Percentiles rank a stretch among this genome's conserved stretches.
Evolutionary conservation across 2,329 filamentous ascomycete genomes (phyloP).

Genomic region (Myriangium duriaei): DNA sequence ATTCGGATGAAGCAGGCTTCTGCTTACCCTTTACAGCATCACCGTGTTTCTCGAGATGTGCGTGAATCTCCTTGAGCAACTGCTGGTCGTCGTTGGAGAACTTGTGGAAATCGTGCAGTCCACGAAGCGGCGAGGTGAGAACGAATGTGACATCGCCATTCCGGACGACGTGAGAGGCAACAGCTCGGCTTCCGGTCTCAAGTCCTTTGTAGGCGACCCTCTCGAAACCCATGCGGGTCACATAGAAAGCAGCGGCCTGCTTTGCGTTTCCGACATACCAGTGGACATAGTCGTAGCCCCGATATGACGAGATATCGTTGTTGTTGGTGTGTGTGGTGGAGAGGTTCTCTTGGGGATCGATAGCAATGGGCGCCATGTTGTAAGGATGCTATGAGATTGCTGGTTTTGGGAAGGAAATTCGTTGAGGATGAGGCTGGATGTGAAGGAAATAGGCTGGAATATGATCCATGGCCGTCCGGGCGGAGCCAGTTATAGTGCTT

Average conservation of each 20-base stretch:
- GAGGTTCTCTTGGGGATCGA: constrained; percentile 12
- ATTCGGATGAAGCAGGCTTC: neutral
- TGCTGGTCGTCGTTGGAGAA: constrained; percentile 44
- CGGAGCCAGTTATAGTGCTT: neutral
- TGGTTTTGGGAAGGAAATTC: neutral
- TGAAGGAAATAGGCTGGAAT: neutral
- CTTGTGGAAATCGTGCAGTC: constrained; percentile 16
- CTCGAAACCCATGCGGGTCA: constrained; percentile 73
- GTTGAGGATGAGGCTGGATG: neutral
- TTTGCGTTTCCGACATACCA: constrained; percentile 98
- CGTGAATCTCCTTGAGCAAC: constrained; percentile 62
- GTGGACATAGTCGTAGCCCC: constrained; percentile 82
- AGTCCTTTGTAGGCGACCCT: constrained; percentile 74
- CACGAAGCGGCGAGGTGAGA: constrained; percentile 66
- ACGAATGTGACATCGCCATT: constrained; percentile 71
- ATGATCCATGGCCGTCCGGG: neutral
- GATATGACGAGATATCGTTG: constrained; percentile 39
- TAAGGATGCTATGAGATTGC: constrained; percentile 20
- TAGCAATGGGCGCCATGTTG: constrained; percentile 28
- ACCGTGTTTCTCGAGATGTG: constrained; percentile 74
- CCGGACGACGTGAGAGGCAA: constrained; percentile 72
- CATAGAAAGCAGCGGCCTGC: constrained; percentile 83
- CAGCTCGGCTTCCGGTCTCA: constrained; percentile 70
- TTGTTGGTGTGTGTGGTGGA: constrained; percentile 4
- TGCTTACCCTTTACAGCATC: constrained; percentile 64